phyloP scores from a whole-genome alignment of 2,329 filamentous ascomycete genomes.

The Colletotrichum shisoi region DNA sequence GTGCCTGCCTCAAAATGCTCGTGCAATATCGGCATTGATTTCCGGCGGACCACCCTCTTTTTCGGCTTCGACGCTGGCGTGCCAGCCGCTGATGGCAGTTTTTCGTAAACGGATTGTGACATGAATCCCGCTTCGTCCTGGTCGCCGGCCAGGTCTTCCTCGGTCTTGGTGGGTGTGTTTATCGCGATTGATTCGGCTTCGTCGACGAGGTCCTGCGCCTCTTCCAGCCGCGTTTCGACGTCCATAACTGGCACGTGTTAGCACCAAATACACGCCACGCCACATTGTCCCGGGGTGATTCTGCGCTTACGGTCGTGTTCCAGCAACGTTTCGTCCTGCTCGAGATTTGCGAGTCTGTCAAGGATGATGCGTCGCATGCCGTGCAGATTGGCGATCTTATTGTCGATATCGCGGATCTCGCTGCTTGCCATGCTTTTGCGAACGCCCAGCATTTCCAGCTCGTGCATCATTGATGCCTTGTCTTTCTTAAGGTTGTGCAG shows the following conservation, averaged over 20 bases:
- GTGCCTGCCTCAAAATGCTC: constrained; percentile 93
- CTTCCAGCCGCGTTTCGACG: constrained; percentile 68
- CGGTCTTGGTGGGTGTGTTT: constrained; percentile 61
- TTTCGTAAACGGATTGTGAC: constrained; percentile 97
- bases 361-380: constrained; percentile 93
- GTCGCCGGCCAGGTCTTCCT: constrained; percentile 62
- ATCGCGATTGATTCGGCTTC: constrained; percentile 66
- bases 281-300: not conserved
- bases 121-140: constrained; percentile 74
- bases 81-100: constrained; percentile 69
- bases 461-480: constrained; percentile 79
- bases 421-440: constrained; percentile 97
- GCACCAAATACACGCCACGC: constrained; percentile 32
- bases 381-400: constrained; percentile 91
- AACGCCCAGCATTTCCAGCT: constrained; percentile 88
- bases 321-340: constrained; percentile 87
- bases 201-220: constrained; percentile 66
- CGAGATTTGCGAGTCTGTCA: constrained; percentile 82
- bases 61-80: constrained; percentile 61
- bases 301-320: constrained; percentile 80
- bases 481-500: constrained; percentile 81
- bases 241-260: constrained; percentile 64
- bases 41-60: constrained; percentile 69
- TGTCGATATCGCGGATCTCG: constrained; percentile 95
- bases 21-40: constrained; percentile 93